These are phyloP conservation scores for Colletotrichum sp. DNA, from an alignment of 2,329 filamentous ascomycete species.

Conservation along the genomic window DNA sequence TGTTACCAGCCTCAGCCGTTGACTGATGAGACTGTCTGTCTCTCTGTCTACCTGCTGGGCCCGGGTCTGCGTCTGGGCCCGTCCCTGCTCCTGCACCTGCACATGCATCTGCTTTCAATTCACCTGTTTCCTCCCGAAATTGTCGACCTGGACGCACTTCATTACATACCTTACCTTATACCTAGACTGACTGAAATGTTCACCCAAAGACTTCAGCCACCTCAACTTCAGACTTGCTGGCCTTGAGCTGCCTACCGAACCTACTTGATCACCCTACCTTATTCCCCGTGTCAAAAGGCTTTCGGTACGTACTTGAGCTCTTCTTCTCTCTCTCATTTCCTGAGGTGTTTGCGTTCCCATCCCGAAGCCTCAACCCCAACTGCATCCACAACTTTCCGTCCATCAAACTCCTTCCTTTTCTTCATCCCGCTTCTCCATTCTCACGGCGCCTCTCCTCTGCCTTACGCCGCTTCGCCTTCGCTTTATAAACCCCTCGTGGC, in stretches of 20 bases:
- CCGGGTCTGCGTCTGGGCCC: not conserved
- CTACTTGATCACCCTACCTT: not conserved
- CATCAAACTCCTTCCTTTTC: not conserved
- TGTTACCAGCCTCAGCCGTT: not conserved
- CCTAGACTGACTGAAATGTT: not conserved
- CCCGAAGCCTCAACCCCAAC: not conserved
- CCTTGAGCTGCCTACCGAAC: not conserved
- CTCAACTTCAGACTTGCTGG: not conserved
- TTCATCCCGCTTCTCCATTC: not conserved
- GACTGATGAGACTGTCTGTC: not conserved
- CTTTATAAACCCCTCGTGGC: conserved; percentile 11
- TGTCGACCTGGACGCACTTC: not conserved
- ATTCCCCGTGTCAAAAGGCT: not conserved
- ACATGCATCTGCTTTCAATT: not conserved
- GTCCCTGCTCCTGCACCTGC: not conserved
- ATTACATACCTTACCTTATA: not conserved
- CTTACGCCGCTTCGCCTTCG: conserved; percentile 5
- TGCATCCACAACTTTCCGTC: not conserved
- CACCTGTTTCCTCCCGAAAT: not conserved
- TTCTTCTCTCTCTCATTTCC: not conserved
- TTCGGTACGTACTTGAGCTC: not conserved
- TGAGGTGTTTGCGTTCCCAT: not conserved
- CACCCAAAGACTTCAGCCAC: not conserved
- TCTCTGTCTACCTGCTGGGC: not conserved
- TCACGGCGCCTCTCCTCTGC: not conserved